Conservation (phyloP, 495 filamentous ascomycete species). For the Lichenothelia convexa region DNA sequence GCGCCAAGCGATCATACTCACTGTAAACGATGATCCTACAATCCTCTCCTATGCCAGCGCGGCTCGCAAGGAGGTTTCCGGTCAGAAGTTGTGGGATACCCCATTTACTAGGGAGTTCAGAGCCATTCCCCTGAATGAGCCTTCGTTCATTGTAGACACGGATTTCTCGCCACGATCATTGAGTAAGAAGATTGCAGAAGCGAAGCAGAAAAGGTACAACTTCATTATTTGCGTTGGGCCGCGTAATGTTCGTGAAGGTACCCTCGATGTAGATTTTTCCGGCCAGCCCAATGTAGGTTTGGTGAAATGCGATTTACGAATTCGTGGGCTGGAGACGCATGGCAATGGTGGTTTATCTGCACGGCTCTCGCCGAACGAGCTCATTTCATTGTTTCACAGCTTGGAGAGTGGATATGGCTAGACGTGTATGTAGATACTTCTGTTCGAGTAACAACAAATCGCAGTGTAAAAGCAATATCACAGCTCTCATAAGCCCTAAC, state of each 20-base stretch:
- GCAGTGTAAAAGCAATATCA: too few relatives aligned
- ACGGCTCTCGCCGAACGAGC: too few relatives aligned
- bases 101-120: slow-evolving; percentile 5
- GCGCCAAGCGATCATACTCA: slow-evolving; percentile 59
- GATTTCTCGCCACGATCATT: slow-evolving; percentile 46
- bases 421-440: too few relatives aligned
- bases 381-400: too few relatives aligned
- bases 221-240: slow-evolving; percentile 57
- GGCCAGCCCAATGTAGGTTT: not conserved
- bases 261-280: not conserved
- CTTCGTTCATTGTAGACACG: slow-evolving; percentile 44
- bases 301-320: too few relatives aligned
- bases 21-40: slow-evolving; percentile 45
- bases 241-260: slow-evolving; percentile 11
- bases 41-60: slow-evolving; percentile 39
- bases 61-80: slow-evolving; percentile 26
- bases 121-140: slow-evolving; percentile 19
- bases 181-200: slow-evolving; percentile 49
- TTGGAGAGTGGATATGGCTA: too few relatives aligned
- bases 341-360: too few relatives aligned
- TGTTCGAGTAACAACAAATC: too few relatives aligned
- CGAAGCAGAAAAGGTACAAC: slow-evolving; percentile 55
- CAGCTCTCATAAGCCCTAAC: too few relatives aligned
- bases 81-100: slow-evolving; percentile 8
- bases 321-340: too few relatives aligned